These are phyloP conservation scores for Psilocybe subaeruginosa DNA, from an alignment of 768 basidiomycete genomes.

Conservation along the genomic window DNA sequence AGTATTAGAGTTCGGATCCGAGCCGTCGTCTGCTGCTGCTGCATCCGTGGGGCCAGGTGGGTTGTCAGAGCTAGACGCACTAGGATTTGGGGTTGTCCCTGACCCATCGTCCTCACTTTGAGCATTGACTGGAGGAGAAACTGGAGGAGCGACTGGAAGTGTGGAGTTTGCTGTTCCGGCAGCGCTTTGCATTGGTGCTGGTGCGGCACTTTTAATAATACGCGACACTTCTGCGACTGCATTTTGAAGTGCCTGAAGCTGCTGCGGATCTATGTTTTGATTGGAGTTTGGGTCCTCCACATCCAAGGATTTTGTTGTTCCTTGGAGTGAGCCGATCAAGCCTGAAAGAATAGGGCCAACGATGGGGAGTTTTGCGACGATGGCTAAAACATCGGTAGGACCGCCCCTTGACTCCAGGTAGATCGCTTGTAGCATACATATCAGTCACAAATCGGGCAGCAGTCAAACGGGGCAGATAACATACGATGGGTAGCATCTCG, in stretches of 20 bases:
- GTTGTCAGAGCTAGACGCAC: not conserved
- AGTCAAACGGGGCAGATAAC: not conserved
- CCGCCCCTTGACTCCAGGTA: not conserved
- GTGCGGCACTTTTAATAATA: not conserved
- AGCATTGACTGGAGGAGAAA: not conserved
- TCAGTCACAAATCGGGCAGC: no score
- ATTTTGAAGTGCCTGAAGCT: slow-evolving; percentile 19
- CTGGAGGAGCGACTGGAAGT: not conserved
- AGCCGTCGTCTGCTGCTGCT: slow-evolving; percentile 2
- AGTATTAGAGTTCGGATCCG: not conserved
- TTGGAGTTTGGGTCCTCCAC: not conserved
- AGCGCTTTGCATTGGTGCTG: not conserved
- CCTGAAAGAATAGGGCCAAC: not conserved
- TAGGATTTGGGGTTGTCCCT: not conserved
- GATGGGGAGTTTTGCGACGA: not conserved
- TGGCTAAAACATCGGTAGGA: not conserved
- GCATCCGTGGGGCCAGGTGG: slow-evolving; percentile 6
- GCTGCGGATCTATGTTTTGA: slow-evolving; percentile 7
- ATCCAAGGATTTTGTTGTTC: not conserved
- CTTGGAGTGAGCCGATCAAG: not conserved
- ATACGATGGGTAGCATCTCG: not conserved
- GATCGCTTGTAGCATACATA: not conserved
- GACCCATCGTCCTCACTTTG: slow-evolving; percentile 6
- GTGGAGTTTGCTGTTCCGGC: not conserved
- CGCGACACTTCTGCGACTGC: slow-evolving; percentile 15